Percentiles rank a stretch among this genome's conserved stretches.
Evolutionary conservation across 2,329 filamentous ascomycete species (phyloP).

Genomic region (Colletotrichum sp.): DNA sequence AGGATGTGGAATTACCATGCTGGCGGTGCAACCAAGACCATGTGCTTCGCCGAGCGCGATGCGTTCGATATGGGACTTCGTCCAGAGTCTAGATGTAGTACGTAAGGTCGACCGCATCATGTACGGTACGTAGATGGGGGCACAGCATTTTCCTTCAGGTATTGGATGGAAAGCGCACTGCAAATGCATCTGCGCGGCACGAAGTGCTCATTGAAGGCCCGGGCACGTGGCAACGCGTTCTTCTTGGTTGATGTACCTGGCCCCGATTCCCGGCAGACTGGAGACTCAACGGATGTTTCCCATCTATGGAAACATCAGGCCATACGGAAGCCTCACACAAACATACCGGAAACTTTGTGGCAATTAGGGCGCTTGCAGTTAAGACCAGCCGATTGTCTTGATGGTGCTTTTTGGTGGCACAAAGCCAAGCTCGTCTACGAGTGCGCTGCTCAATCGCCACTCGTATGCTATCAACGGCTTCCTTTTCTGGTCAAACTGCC

Average conservation of each 20-base stretch:
- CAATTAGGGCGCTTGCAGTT: not conserved
- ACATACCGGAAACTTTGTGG: not conserved
- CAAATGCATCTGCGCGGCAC: not conserved
- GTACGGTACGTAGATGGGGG: not conserved
- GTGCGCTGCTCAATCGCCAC: conserved; percentile 1
- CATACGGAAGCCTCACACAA: not conserved
- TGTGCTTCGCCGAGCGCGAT: conserved; percentile 7
- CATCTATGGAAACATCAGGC: conserved; percentile 5
- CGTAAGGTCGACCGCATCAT: not conserved
- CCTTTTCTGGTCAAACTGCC: not conserved
- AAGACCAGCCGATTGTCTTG: not conserved
- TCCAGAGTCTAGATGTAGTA: not conserved
- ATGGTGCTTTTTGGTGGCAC: not conserved
- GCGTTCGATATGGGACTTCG: not conserved
- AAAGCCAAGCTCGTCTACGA: not conserved
- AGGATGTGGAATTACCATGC: not conserved
- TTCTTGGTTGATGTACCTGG: not conserved
- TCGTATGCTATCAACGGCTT: not conserved
- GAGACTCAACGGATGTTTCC: not conserved
- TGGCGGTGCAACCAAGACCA: not conserved
- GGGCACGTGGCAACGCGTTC: conserved; percentile 9
- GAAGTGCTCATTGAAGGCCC: not conserved
- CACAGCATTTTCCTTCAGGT: not conserved
- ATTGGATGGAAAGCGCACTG: not conserved
- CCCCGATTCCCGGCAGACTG: conserved; percentile 1